Evolutionary conservation across 1,284 basidiomycete genomes (phyloP).

Genomic region (Anthracocystis setariae): DNA sequence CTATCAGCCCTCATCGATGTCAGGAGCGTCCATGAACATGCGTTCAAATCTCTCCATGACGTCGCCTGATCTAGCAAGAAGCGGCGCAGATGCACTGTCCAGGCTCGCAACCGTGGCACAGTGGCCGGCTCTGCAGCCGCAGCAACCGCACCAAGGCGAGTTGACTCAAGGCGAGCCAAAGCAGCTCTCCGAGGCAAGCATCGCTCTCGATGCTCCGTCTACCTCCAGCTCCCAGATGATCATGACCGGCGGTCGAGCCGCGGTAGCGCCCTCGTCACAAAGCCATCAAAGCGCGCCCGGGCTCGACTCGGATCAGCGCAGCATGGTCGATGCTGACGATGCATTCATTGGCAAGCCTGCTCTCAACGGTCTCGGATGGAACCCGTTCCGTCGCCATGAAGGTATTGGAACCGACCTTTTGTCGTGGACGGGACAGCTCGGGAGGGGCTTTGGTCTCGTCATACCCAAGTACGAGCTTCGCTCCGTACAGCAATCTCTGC

Average conservation of each 20-base stretch:
- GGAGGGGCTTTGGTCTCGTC: constrained; percentile 42
- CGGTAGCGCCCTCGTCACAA: constrained; percentile 17
- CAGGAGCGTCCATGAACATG: neutral
- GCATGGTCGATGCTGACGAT: constrained; percentile 49
- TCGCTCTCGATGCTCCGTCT: constrained; percentile 2
- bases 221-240: constrained; percentile 12
- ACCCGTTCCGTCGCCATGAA: constrained; percentile 43
- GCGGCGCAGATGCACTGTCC: constrained; percentile 21
- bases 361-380: constrained; percentile 44
- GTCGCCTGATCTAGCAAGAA: neutral
- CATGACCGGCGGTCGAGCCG: constrained; percentile 1
- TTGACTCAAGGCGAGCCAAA: constrained; percentile 1
- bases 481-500: constrained; percentile 40
- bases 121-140: constrained; percentile 33
- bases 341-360: constrained; percentile 48
- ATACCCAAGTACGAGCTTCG: constrained; percentile 45
- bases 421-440: constrained; percentile 44
- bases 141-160: constrained; percentile 1
- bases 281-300: constrained; percentile 22
- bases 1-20: neutral
- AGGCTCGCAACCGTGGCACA: constrained; percentile 37
- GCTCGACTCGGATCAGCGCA: constrained; percentile 35
- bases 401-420: constrained; percentile 38
- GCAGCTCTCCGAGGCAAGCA: neutral
- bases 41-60: neutral